Base-by-base conservation (phyloP, 805 yeast species). In the Metschnikowia chrysomelidarum region DNA sequence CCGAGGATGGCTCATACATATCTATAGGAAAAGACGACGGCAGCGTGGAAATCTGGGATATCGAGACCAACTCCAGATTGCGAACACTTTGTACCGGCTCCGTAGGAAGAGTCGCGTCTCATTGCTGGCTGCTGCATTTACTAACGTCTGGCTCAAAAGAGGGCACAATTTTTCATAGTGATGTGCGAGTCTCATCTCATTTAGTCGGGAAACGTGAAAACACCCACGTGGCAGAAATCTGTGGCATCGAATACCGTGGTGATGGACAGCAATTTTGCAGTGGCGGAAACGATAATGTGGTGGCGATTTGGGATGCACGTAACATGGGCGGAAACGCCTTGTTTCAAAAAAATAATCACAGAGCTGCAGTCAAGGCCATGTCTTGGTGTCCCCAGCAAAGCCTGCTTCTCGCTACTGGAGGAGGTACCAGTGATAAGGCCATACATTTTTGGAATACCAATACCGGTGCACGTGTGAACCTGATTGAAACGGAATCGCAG, bases 241-340 rank as follows among this genome's bases (percentile, higher is more conserved):
- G 98, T 65, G 98, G 98, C 0, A 67, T 91, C 25, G 82, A 82
- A 48, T 91, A 95, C 78, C 74, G 89, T 38, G 47, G 64, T 8
- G 97, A 91, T 56, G 96, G 97, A 2, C 64, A 74, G 45, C 93
- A 86, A 53, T 71, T 91, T 39, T 95, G 94, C 0, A 77, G 87
- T 3, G 98, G 98, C 8, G 96, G 97, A 20, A 93, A 93, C 56
- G 98, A 93, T 58, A 91, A 93, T 54, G 63, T 88, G 7, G 95
- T 93, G 6, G 82, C 86, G 55, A 80, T 91, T 30, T 91, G 98
- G 97, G 98, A 91, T 57, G 81, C 83, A 2, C 40, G 46, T 10
- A 38, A 34, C 27, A 41, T 38, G 29, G 29, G 43, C 8, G 42
- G 46, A 2, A 55, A 50, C 19, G 96, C 98, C 2, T 73, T 79